These are phyloP conservation scores for Jatropha curcas DNA, from an alignment of 345 rosid species.

Conservation along the genomic window DNA sequence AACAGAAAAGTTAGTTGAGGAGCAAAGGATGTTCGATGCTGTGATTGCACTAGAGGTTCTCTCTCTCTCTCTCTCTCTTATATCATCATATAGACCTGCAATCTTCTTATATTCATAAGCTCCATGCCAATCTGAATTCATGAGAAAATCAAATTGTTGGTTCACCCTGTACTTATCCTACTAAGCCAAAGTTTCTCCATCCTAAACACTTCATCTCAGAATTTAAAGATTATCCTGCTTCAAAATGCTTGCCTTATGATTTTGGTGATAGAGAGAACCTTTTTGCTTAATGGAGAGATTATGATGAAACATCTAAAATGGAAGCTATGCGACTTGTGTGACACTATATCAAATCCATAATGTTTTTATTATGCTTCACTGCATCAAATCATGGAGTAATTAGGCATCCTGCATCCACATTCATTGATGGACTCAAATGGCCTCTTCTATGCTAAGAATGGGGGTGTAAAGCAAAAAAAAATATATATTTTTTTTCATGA, in stretches of 20 bases:
- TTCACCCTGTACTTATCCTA: neutral
- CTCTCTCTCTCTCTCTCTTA: conserved; percentile 17
- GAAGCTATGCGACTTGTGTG: neutral
- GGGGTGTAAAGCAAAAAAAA: too few species aligned
- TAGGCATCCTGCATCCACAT: too few species aligned
- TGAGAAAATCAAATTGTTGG: neutral
- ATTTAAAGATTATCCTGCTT: neutral
- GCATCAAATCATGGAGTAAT: neutral
- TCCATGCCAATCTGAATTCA: neutral
- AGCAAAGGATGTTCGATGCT: conserved; percentile 74
- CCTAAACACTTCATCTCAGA: neutral
- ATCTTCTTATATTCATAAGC: neutral
- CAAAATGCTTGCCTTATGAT: neutral
- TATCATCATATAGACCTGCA: too few species aligned
- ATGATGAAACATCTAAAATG: neutral
- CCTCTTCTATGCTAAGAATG: too few species aligned
- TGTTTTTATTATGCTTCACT: neutral
- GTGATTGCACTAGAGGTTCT: conserved; percentile 82
- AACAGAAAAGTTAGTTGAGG: conserved; percentile 80
- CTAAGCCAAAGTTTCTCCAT: neutral
- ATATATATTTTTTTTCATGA: too few species aligned
- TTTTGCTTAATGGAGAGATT: neutral
- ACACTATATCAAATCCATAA: too few species aligned
- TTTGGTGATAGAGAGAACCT: neutral
- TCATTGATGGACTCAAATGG: too few species aligned